A percentile compares a stretch with the other conserved stretches of the same genome.
Conservation (phyloP, 2,329 filamentous ascomycete species). For the Fonsecaea monophora region DNA sequence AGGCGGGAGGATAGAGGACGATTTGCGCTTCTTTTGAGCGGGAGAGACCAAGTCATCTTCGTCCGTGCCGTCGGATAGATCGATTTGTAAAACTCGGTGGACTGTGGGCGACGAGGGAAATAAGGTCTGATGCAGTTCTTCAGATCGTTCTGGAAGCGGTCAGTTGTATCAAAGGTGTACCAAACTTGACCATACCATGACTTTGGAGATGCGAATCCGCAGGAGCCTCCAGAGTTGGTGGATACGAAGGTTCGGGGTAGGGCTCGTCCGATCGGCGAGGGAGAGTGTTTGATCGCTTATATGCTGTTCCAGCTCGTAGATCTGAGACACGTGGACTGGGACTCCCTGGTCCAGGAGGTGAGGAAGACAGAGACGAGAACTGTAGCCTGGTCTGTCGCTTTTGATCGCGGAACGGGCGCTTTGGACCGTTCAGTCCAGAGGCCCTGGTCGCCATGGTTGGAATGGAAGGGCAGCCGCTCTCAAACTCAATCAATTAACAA, state of each 20-base stretch:
- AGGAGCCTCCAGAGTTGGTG: conserved; percentile 37
- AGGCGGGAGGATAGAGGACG: neutral
- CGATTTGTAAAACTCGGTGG: conserved; percentile 3
- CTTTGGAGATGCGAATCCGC: conserved; percentile 29
- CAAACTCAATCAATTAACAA: neutral
- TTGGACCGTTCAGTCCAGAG: neutral
- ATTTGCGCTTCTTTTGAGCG: conserved; percentile 34
- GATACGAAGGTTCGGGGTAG: conserved; percentile 3
- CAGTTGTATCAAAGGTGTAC: neutral
- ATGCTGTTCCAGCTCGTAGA: conserved; percentile 46
- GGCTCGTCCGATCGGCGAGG: conserved; percentile 24
- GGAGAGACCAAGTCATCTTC: conserved; percentile 37
- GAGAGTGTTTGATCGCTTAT: conserved; percentile 33
- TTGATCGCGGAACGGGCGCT: conserved; percentile 32
- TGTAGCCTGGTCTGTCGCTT: conserved; percentile 50
- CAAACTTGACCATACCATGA: conserved; percentile 13
- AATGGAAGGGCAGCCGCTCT: neutral
- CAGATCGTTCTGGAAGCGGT: neutral
- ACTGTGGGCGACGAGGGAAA: conserved; percentile 22
- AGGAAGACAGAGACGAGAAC: conserved; percentile 48
- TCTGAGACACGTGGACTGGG: conserved; percentile 40
- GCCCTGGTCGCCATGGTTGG: conserved; percentile 1
- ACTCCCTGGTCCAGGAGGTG: conserved; percentile 40
- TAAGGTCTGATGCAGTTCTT: neutral
- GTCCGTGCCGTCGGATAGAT: conserved; percentile 21